Base-by-base conservation (phyloP, 1,284 basidiomycete species). In the Apiotrichum montevideense region DNA sequence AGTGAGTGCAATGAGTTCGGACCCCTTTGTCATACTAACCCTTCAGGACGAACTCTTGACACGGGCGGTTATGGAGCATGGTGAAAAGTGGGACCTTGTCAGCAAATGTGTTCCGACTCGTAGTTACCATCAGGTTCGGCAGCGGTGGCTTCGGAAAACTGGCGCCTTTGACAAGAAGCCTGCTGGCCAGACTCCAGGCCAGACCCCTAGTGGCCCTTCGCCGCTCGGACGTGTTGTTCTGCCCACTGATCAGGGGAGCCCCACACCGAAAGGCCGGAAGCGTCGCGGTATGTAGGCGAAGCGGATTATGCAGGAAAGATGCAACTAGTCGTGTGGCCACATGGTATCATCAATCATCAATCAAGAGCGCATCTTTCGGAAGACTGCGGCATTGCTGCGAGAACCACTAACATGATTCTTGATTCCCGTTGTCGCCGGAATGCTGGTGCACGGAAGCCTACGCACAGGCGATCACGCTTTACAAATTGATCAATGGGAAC, bases 71-170 rank as follows among this genome's bases (percentile, higher is more conserved):
- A 71, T 72, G 49, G 62, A 72, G 34, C 72, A 76, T 52, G 74
- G 74, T 8, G 72, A 76, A 52, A 76, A 76, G 56, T 76, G 74
- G 74, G 74, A 76, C 61, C 58, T 74, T 33, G 74, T 76, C 35
- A 65, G 61, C 51, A 76, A 76, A 58, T 71, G 72, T 39, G 74
- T 76, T 0, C 72, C 72, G 0, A 76, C 74, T 0, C 46, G 74
- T n/a, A 69, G 66, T 15, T 76, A 76, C 50, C 74, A 76, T 51
- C 74, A 76, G 61, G 74, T 76, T 29, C 63, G 74, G 49, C 74
- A 75, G 52, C 52, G 72, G 59, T 76, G 73, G 72, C 56, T 76
- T 35, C 59, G 74, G 34, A 76, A 74, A 55, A 73, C 71, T 6
- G 74, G 74, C 5, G 73, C 73, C 8, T 75, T 75, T 44, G 73